These are phyloP conservation scores for Penicillium diatomitis DNA, from an alignment of 495 filamentous ascomycete species.

Conservation along the genomic window DNA sequence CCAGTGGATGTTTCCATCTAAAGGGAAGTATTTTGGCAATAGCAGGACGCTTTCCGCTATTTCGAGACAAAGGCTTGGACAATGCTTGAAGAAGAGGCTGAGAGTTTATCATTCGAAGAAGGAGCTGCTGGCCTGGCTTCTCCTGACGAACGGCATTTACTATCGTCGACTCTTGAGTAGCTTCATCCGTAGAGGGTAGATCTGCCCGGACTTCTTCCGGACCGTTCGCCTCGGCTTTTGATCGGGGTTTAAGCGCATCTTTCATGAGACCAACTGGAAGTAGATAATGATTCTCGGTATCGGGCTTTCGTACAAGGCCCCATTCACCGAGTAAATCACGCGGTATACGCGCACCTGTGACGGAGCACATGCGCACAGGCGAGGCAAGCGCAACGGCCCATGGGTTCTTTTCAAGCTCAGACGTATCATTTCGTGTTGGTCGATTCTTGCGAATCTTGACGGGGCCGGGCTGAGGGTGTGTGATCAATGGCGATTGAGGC, in stretches of 20 bases:
- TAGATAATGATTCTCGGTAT: constrained; percentile 46
- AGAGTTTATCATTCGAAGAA: constrained; percentile 22
- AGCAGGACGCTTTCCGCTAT: constrained; percentile 8
- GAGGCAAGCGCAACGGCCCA: constrained; percentile 53
- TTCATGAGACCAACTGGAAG: constrained; percentile 44
- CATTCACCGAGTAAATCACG: constrained; percentile 55
- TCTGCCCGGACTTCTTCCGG: background rate
- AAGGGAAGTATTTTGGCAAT: constrained; percentile 21
- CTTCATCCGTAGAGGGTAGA: background rate
- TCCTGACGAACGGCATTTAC: background rate
- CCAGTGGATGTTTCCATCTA: constrained; percentile 29
- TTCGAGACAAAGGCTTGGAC: constrained; percentile 1
- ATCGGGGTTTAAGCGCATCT: constrained; percentile 12
- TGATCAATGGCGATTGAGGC: constrained; percentile 33
- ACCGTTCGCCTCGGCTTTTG: background rate
- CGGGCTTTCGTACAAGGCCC: constrained; percentile 46
- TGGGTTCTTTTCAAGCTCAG: constrained; percentile 27
- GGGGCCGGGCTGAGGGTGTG: constrained; percentile 9
- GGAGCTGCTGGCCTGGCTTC: constrained; percentile 7
- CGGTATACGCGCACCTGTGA: constrained; percentile 51
- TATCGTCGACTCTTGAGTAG: background rate
- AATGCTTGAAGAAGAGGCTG: constrained; percentile 17
- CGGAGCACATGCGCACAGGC: constrained; percentile 49
- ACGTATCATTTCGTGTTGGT: constrained; percentile 34
- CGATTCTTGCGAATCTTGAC: constrained; percentile 17